Base-by-base conservation (phyloP, 192 early-diverging fungal genomes). In the Linnemannia exigua region DNA sequence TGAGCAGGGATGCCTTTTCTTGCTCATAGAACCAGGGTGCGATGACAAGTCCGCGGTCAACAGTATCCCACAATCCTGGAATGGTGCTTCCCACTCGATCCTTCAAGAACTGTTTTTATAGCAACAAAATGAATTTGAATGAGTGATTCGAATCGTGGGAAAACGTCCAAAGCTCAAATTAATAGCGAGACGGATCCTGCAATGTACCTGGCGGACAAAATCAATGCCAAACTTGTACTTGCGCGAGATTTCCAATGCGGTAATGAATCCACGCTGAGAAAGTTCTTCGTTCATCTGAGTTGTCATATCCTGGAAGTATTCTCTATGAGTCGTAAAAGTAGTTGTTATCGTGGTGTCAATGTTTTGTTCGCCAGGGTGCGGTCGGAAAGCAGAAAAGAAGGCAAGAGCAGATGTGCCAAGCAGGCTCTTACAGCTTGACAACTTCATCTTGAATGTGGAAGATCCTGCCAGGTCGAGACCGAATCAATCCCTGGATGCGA, bases 381-480 rank as follows among this genome's bases (percentile, higher is more conserved):
- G 8, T 15, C 33, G 28, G 19, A n/a, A 20, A 16, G 17, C 48
- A 35, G 9, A 68, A 20, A 15, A 20, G 22, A 1, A 7, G 28
- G 44, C 38, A 15, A 28, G 9, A 48, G 25, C 19, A 20, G 25
- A 66, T 25, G 36, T 69, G 38, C 17, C 22, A 9, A 31, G 11
- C 1, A 12, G 31, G 20, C 6, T 1, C 77, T 37, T 73, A 86
- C 84, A 68, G 37, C 28, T 76, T 74, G 37, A 86, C 50, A 14
- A 86, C 63, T 50, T 86, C 84, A 41, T 86, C 84, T 31, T 86
- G 84, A 20, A 80, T 71, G 0, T 68, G 78, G n/a, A 86, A 31
- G 37, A 80, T 12, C 15, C 20, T 70, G 1, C 74, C 74, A 5
- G 78, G 69, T 25, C 63, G 36, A 12, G 69, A n/a, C 20, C 78